Conservation (phyloP, 106 monocot species). For the Apostasia shenzhenica region DNA sequence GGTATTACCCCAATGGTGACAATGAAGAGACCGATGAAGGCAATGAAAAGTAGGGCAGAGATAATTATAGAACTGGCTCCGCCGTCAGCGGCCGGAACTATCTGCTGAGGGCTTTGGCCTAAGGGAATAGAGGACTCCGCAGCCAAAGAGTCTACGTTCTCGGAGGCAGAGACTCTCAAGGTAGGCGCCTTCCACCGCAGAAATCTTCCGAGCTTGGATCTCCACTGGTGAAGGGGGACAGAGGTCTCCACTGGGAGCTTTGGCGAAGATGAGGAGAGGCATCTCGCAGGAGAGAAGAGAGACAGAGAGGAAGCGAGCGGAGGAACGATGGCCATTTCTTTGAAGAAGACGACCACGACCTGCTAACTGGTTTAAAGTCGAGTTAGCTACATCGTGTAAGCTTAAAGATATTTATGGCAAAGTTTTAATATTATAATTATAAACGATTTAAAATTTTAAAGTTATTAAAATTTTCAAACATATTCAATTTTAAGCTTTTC, state of each 20-base stretch:
- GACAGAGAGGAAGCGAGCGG: neutral
- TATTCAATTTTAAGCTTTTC: too few relatives aligned
- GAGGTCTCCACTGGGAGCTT: neutral
- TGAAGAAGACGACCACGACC: neutral
- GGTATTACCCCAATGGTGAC: conserved; percentile 45
- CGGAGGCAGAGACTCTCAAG: neutral
- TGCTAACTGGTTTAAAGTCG: neutral
- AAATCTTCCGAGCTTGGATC: neutral
- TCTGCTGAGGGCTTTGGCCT: conserved; percentile 6
- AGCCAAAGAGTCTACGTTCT: too few relatives aligned
- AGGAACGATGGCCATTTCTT: neutral
- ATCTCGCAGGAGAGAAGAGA: neutral
- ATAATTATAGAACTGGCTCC: conserved; percentile 18
- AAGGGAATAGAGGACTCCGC: too few relatives aligned
- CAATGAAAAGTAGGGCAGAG: conserved; percentile 26
- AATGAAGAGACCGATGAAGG: conserved; percentile 42
- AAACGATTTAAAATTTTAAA: too few relatives aligned
- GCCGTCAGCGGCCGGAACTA: conserved; percentile 13
- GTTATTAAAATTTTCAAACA: too few relatives aligned
- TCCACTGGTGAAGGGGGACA: neutral
- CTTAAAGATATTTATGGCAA: too few relatives aligned
- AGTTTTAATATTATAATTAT: too few relatives aligned
- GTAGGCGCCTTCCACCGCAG: neutral
- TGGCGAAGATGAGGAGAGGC: neutral
- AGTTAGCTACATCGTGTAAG: too few relatives aligned